These are phyloP conservation scores for Cutaneotrichosporon mucoides DNA, from an alignment of 1,284 basidiomycete genomes.

Conservation along the genomic window DNA sequence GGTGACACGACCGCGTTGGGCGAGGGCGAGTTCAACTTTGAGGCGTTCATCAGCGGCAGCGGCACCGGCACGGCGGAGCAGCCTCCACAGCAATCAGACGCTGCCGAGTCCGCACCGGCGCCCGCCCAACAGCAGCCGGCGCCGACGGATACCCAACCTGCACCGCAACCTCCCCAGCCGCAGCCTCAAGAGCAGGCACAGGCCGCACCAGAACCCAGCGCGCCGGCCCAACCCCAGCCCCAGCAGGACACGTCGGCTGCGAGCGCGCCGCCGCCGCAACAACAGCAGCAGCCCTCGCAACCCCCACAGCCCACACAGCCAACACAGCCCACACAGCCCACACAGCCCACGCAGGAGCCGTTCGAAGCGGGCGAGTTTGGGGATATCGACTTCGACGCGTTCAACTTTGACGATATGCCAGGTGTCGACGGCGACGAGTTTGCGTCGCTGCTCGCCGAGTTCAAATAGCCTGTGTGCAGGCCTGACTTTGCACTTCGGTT, in stretches of 20 bases:
- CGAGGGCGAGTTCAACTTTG: background rate
- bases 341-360: background rate
- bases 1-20: background rate
- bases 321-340: background rate
- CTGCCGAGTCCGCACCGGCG: background rate
- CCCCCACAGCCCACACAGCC: background rate
- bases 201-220: background rate
- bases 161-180: background rate
- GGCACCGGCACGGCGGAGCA: background rate
- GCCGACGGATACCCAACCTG: background rate
- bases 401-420: constrained; percentile 36
- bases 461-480: constrained; percentile 17
- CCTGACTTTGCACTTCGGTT: too few relatives aligned
- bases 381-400: constrained; percentile 36
- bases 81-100: constrained; percentile 1
- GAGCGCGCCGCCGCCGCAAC: background rate
- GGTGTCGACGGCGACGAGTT: constrained; percentile 35
- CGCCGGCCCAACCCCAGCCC: background rate
- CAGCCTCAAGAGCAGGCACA: constrained; percentile 5
- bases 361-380: constrained; percentile 13
- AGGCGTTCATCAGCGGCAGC: background rate
- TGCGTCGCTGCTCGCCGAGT: constrained; percentile 33
- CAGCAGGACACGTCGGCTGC: background rate
- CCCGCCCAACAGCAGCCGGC: background rate
- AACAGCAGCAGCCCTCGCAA: background rate